phyloP scores from a whole-genome alignment of 805 yeast genomes.

The Candida pseudofarinosa region DNA sequence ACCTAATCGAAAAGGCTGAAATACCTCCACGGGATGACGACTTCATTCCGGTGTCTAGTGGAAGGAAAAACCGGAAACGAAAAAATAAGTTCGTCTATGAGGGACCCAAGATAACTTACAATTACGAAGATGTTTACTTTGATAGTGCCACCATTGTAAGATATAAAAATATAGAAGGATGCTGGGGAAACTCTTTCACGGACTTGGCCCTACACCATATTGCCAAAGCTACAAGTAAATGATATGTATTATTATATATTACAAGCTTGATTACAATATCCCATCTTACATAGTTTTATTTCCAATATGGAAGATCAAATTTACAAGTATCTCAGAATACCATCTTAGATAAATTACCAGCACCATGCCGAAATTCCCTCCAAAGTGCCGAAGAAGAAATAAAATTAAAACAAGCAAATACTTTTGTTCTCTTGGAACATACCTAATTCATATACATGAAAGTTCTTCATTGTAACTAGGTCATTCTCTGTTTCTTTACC shows the following conservation, averaged over 20 bases:
- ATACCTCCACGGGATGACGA: slow-evolving; percentile 9
- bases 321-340: not conserved
- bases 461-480: too few relatives aligned
- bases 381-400: not conserved
- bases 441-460: too few relatives aligned
- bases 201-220: slow-evolving; percentile 45
- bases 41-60: slow-evolving; percentile 15
- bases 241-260: not conserved
- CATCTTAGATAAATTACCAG: too few relatives aligned
- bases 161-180: slow-evolving; percentile 23
- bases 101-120: slow-evolving; percentile 31
- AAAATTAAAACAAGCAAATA: not conserved
- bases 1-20: slow-evolving; percentile 12
- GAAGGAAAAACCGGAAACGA: slow-evolving; percentile 15
- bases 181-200: slow-evolving; percentile 51
- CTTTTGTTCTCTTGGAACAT: too few relatives aligned
- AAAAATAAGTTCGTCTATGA: slow-evolving; percentile 20
- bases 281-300: not conserved
- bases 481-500: slow-evolving; percentile 19
- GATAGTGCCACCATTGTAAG: slow-evolving; percentile 12
- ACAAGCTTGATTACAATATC: not conserved
- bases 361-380: too few relatives aligned
- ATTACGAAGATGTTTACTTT: slow-evolving; percentile 29
- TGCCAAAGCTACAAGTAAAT: not conserved
- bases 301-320: not conserved